Base-by-base conservation (phyloP, 176 grass and related monocot species). In the Tuctoria greenei region DNA sequence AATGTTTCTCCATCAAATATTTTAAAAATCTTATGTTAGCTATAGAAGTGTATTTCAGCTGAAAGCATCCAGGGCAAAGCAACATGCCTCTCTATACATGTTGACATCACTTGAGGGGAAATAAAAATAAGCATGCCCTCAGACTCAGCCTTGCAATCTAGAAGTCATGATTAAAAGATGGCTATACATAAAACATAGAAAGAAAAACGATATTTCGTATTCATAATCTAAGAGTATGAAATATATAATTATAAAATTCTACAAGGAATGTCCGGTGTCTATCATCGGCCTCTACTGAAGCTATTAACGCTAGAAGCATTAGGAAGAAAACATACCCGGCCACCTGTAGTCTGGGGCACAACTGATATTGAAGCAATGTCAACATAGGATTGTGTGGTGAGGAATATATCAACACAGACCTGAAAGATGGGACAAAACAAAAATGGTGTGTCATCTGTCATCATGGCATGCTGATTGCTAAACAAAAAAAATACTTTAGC, bases 311-410 rank as follows among this genome's bases (percentile, higher is more conserved):
- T 16, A 38, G 4, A 43, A 66, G 12, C 46, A 36, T 17, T 67
- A 34, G 40, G 72, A 21, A 84, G 50, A 82, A 37, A 79, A 37
- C 59, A 59, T 89, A 96, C 93, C 74, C 88, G 89, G 40, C 93
- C 93, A 66, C 93, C 93, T 49, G 89, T 96, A 75, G 89, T 90
- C 55, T 77, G 78, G 25, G 93, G 87, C 62, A 96, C 89, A 54
- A 90, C 84, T 46, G 87, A 90, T 82, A 96, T 83, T 4, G 93
- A 96, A 88, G 93, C 87, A 81, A 92, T 90, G 78, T 96, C 93
- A 38, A 90, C 84, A 78, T 77, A 96, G 10, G 84, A 74, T 67
- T 96, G 93, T 60, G 93, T 86, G n/a, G 87, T 92, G 57, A 96
- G 87, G 59, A 96, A 96, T 73, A 92, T 66, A 66, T 96, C 93